Conservation (phyloP, 805 yeast species). For the Cyberlindnera veronae region DNA sequence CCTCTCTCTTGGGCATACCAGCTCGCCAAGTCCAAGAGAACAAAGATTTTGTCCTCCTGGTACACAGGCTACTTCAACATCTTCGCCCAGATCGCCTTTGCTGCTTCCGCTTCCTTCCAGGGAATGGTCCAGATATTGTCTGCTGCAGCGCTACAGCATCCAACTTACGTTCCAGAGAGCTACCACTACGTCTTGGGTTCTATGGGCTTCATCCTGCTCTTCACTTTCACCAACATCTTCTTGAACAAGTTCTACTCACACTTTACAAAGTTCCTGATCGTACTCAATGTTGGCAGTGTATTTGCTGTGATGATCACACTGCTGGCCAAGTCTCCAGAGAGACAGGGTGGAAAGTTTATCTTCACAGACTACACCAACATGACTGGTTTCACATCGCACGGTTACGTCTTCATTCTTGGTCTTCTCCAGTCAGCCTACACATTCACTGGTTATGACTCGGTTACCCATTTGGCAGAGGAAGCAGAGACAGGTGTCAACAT, state of each 20-base stretch:
- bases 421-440: conserved; percentile 27
- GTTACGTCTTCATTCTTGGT: conserved; percentile 28
- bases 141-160: conserved; percentile 20
- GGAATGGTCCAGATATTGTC: conserved; percentile 25
- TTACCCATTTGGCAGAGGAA: conserved; percentile 35
- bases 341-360: conserved; percentile 25
- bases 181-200: conserved; percentile 23
- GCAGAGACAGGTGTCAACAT: conserved; percentile 27
- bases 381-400: conserved; percentile 26
- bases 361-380: conserved; percentile 25
- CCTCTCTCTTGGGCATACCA: conserved; percentile 35
- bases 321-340: conserved; percentile 22
- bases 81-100: conserved; percentile 27
- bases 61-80: conserved; percentile 31
- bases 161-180: conserved; percentile 16
- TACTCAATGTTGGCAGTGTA: conserved; percentile 21
- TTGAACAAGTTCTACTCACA: conserved; percentile 25
- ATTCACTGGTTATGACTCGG: conserved; percentile 34
- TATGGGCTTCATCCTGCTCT: conserved; percentile 25
- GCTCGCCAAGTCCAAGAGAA: conserved; percentile 24
- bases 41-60: conserved; percentile 29
- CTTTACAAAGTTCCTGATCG: conserved; percentile 19
- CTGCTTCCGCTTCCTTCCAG: conserved; percentile 27
- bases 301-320: conserved; percentile 21
- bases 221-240: conserved; percentile 23